Base-by-base conservation (phyloP, 129 eudicot genomes). In the Oenanthe sinensis region DNA sequence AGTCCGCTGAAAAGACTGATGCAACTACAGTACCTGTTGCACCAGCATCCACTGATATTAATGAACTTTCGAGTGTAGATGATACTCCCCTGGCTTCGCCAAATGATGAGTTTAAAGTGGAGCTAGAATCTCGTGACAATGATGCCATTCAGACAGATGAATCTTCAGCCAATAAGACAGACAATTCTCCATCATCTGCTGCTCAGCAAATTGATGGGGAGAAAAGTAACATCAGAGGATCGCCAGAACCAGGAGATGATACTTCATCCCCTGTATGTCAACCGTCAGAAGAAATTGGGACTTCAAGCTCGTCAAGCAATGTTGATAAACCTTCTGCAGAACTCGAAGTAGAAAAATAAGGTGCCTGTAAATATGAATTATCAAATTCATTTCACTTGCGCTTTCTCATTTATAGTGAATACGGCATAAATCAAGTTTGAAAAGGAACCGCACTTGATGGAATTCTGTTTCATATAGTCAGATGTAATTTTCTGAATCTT, bases 31-130 rank as follows among this genome's bases (percentile, higher is more conserved):
- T 33, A 19, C 79, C 84, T 50, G 79, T 76, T 76, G 39, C 55
- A 77, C 80, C 82, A 17, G 70, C 39, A 75, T 77, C 28, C 40
- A 42, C 49, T 24, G 85, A 72, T 79, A 62, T 36, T 45, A 44
- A 36, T 45, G 70, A 45, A 19, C 78, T 71, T 26, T 48, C 26
- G 48, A 47, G 28, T 30, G 75, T 48, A 26, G 81, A 74, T 40
- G 81, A 74, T 30, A 42, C 74, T 26, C 9, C 79, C 54, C 76
- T 73, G 20, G 44, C 87, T 14, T 12, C 44, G 65, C 76, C 79
- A 20, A 79, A 82, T 82, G 85, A 76, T 13, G 88, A 79, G 42
- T 24, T 58, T 8, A 75, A 69, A 71, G 74, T 43, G 54, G 82
- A 71, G 40, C 74, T 40, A 39, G 77, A 80, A 13, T 75, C 36